Base-by-base conservation (phyloP, 306 rosid species). In the Abrus pulchellus region DNA sequence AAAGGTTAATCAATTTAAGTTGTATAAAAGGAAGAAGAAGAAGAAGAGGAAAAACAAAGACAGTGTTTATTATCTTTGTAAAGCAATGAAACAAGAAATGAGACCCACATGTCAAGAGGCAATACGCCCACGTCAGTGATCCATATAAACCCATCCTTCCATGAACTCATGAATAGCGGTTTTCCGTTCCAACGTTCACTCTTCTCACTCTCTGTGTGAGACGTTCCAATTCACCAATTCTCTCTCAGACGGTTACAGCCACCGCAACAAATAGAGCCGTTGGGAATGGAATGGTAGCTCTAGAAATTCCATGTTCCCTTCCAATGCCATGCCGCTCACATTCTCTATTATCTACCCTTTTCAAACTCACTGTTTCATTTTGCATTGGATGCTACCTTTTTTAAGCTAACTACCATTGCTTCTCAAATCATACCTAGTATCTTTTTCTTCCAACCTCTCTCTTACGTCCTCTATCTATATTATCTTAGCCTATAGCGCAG, bases 191-290 rank as follows among this genome's bases (percentile, higher is more conserved):
- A 72, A 7, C 52, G 14, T 41, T 64, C 48, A 64, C 76, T 80
- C n/a, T 44, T 47, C 4, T 75, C 52, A 20, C 68, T 30, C 50
- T 53, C 74, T 66, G 40, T 36, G 65, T 43, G 34, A 41, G 73
- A n/a, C 74, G 79, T 81, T 74, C 34, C 36, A 55, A 36, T 63
- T 50, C 30, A 11, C 5, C 11, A 13, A 12, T 74, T 89, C 76
- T 13, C 12, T 63, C 60, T 4, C 28, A 27, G 20, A 20, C 79
- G n/a, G 75, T 79, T 75, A 61, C 82, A 20, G 0, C 14, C 71
- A 54, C 72, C 66, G 14, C 73, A 67, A 1, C 76, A 29, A 76
- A 83, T 83, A 76, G 77, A 76, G 74, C 85, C 87, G 83, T 86
- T 83, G 79, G 13, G 40, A 14, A 30, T 62, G 5, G 6, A 6